phyloP scores from a whole-genome alignment of 371 early-diverging fungal species.

The Capillidium heterosporum region DNA sequence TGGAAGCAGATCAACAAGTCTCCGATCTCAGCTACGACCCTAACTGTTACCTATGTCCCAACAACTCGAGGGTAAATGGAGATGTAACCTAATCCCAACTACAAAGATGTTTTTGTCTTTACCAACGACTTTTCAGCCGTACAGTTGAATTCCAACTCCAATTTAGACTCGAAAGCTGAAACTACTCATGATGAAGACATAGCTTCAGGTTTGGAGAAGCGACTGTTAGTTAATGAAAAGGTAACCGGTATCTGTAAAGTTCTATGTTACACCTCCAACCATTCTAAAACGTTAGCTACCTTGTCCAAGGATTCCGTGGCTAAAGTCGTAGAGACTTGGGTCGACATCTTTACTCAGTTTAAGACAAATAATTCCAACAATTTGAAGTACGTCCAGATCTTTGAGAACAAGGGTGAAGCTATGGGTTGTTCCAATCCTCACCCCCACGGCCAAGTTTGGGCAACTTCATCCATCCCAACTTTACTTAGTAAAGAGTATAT shows the following conservation, averaged over 20 bases:
- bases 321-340: slow-evolving; percentile 62
- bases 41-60: slow-evolving; percentile 70
- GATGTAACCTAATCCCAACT: slow-evolving; percentile 49
- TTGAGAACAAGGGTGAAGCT: slow-evolving; percentile 90
- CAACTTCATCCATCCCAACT: slow-evolving; percentile 59
- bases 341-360: slow-evolving; percentile 27
- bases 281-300: slow-evolving; percentile 75
- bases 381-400: slow-evolving; percentile 57
- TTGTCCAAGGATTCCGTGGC: slow-evolving; percentile 40
- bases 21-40: slow-evolving; percentile 49
- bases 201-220: too few relatives aligned
- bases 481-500: slow-evolving; percentile 52
- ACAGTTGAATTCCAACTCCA: too few relatives aligned
- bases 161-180: too few relatives aligned
- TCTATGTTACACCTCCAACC: slow-evolving; percentile 75
- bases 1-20: slow-evolving; percentile 23
- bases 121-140: slow-evolving; percentile 83
- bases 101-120: slow-evolving; percentile 57
- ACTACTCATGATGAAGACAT: too few relatives aligned
- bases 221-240: too few relatives aligned
- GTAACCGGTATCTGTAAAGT: slow-evolving; percentile 72
- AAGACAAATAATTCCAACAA: neutral
- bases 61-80: slow-evolving; percentile 60
- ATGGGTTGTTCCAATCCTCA: slow-evolving; percentile 96
- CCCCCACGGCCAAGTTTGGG: slow-evolving; percentile 86